Percentiles rank a stretch among this genome's conserved stretches.
Evolutionary conservation across 345 rosid species (phyloP).

Genomic region (Toxicodendron radicans): DNA sequence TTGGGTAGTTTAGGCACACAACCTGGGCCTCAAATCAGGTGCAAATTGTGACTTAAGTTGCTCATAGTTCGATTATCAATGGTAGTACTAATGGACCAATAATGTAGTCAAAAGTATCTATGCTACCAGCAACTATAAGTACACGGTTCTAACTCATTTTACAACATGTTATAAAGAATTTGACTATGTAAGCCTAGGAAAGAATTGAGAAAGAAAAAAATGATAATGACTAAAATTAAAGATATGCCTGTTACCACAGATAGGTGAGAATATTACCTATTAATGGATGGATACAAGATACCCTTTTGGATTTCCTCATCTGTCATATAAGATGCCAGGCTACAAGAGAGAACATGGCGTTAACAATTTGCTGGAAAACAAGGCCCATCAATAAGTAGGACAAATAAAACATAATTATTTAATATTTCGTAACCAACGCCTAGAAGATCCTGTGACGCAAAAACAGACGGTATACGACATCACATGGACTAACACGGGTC

Average conservation of each 20-base stretch:
- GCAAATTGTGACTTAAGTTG: not conserved
- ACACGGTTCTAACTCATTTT: not conserved
- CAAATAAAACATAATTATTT: too few relatives aligned
- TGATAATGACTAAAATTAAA: not conserved
- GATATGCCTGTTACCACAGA: not conserved
- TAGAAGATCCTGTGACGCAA: not conserved
- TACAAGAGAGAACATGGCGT: constrained; percentile 35
- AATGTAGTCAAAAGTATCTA: not conserved
- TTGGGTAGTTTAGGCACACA: too few relatives aligned
- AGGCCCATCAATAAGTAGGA: not conserved
- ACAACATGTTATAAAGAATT: not conserved
- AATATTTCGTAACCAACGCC: not conserved
- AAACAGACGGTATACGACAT: not conserved
- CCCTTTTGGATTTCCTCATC: constrained; percentile 80
- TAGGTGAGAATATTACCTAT: constrained; percentile 46
- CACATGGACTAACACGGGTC: not conserved
- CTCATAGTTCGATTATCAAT: not conserved
- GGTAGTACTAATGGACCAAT: not conserved
- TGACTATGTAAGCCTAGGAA: not conserved
- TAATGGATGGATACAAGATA: constrained; percentile 81
- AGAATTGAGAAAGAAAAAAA: not conserved
- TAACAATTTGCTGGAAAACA: constrained; percentile 11
- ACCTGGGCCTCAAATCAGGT: not conserved
- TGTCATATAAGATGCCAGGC: constrained; percentile 96
- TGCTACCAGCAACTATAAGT: not conserved